phyloP scores from a whole-genome alignment of 2,329 filamentous ascomycete species.

The Fusarium duplospermum region DNA sequence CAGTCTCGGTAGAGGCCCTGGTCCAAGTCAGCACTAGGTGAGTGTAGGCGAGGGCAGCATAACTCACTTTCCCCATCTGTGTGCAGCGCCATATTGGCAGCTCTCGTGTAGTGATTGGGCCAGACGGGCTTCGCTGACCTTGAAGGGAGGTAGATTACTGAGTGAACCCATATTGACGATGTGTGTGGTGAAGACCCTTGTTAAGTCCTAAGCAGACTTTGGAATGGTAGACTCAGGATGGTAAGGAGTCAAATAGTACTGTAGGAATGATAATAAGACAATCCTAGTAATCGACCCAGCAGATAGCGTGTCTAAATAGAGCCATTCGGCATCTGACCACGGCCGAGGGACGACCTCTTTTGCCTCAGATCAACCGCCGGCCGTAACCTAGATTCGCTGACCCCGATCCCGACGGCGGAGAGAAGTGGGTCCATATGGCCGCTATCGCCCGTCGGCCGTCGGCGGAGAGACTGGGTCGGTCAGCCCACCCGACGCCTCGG shows the following conservation, averaged over 20 bases:
- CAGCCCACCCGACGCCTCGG: neutral
- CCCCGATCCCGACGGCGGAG: neutral
- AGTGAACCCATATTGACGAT: neutral
- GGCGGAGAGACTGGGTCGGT: neutral
- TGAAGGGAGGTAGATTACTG: neutral
- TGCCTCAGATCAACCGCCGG: neutral
- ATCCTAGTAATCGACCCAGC: neutral
- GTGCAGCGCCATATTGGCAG: slow-evolving; percentile 35
- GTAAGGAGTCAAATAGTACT: neutral
- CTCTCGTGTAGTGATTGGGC: slow-evolving; percentile 35
- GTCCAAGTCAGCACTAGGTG: neutral
- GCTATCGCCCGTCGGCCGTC: neutral
- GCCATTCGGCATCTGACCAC: neutral
- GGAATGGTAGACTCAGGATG: neutral
- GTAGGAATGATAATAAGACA: neutral
- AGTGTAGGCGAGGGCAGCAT: neutral
- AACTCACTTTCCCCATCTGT: slow-evolving; percentile 44
- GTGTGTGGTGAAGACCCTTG: neutral
- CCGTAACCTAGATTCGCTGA: neutral
- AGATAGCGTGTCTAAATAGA: neutral
- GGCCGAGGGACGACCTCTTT: neutral
- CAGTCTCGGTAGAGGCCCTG: slow-evolving; percentile 64
- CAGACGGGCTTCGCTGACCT: slow-evolving; percentile 6
- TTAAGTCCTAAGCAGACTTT: neutral
- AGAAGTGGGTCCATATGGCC: neutral